Base-by-base conservation (phyloP, 805 yeast species). In the Myxozyma kluyveri region DNA sequence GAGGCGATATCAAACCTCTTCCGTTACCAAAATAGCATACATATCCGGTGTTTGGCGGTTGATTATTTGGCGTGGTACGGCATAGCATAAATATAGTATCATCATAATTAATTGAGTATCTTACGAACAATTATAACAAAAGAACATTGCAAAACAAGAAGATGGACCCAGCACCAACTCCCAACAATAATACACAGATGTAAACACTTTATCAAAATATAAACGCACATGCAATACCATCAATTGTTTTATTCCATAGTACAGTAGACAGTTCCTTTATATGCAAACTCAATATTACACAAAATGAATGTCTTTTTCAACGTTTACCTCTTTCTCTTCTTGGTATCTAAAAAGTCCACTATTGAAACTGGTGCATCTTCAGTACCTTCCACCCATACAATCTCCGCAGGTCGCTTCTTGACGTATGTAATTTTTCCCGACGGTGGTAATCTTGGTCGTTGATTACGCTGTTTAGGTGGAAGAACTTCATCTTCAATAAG, bases 391-490 rank as follows among this genome's bases (percentile, higher is more conserved):
- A 18, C 58, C 62, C 78, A 85, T 0, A 85, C 74, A 39, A 67
- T 74, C 0, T 78, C 72, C 3, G 81, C 69, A 10, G 77, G 64
- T 61, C 79, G 84, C 71, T 83, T 88, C 69, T 88, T 88, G 4
- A 79, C 69, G 0, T 80, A 77, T 3, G 85, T 69, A 33, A 90
- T 86, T 67, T 85, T 88, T 33, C 96, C 96, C 27, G 88, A 86
- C 4, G 96, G 96, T 10, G 97, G 96, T 45, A 93, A 72, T 63
- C 89, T 83, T 1, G 96, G 84, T 59, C 90, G 75, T 26, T 77
- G 76, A 56, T 83, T 82, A 50, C 90, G 76, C 60, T 82, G 86
- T 63, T 87, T 88, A 50, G 83, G 81, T 0, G 96, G 89, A 60
- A 88, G 74, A 50, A 86, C 90, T 17, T 87, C 96, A 63, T 90